Percentiles rank a stretch among this genome's conserved stretches.
These are phyloP conservation scores for Curvularia sp. DNA, from an alignment of 2,329 filamentous ascomycete genomes.

Conservation along the genomic window DNA sequence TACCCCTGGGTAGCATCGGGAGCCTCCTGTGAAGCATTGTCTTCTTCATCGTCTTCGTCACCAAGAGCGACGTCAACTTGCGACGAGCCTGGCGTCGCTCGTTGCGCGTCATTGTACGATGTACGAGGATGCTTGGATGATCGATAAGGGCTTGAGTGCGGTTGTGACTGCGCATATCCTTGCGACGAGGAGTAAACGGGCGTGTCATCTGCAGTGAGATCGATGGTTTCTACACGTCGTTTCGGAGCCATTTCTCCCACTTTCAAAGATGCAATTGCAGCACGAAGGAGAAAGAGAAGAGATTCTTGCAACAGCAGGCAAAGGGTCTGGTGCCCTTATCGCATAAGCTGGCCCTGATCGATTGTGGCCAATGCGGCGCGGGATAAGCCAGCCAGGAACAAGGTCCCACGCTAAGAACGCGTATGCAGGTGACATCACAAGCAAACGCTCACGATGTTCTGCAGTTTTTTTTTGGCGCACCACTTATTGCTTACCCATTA, in stretches of 20 bases:
- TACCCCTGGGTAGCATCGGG: slow-evolving; percentile 37
- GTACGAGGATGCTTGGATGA: slow-evolving; percentile 44
- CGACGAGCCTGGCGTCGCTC: slow-evolving; percentile 31
- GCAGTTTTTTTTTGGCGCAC: too few species aligned
- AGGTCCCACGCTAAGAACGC: slow-evolving; percentile 27
- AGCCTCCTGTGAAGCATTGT: slow-evolving; percentile 42
- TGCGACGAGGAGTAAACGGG: slow-evolving; percentile 18
- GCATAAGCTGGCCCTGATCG: slow-evolving; percentile 4
- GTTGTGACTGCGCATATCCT: slow-evolving; percentile 11
- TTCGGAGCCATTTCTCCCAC: slow-evolving; percentile 20
- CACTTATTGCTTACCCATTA: too few species aligned
- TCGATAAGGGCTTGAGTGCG: slow-evolving; percentile 40
- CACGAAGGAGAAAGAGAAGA: not conserved
- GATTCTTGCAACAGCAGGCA: not conserved
- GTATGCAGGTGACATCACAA: slow-evolving; percentile 23
- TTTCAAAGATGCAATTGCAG: not conserved
- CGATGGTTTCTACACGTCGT: slow-evolving; percentile 17
- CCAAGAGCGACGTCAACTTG: slow-evolving; percentile 37
- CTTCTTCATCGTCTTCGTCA: slow-evolving; percentile 39
- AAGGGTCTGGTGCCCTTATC: slow-evolving; percentile 3
- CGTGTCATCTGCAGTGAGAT: slow-evolving; percentile 17
- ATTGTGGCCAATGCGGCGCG: slow-evolving; percentile 1
- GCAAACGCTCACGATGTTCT: not conserved
- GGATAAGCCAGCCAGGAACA: slow-evolving; percentile 8
- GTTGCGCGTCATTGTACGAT: slow-evolving; percentile 15